phyloP scores from a whole-genome alignment of 1,139 yeast species.

The Meyerozyma athensensis region DNA sequence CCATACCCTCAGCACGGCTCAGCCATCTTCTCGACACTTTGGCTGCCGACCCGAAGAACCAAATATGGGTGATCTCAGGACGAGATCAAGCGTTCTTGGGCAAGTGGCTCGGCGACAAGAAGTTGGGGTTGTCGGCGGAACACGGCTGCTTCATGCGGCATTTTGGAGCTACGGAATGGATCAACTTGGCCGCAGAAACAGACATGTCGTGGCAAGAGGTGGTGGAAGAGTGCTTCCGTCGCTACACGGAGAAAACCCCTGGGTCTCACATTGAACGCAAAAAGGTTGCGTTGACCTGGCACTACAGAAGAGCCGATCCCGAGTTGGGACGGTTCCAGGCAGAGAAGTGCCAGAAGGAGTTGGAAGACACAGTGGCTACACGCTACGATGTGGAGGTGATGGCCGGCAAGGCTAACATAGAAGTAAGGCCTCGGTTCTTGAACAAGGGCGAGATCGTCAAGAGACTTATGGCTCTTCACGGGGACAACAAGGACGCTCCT shows the following conservation, averaged over 20 bases:
- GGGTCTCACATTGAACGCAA: conserved; percentile 85
- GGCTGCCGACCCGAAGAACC: conserved; percentile 73
- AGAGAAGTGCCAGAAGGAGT: conserved; percentile 59
- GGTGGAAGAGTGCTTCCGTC: conserved; percentile 68
- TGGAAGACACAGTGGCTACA: conserved; percentile 55
- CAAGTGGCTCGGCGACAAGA: conserved; percentile 75
- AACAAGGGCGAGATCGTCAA: conserved; percentile 96
- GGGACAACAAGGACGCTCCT: conserved; percentile 46
- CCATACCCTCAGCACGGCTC: conserved; percentile 81
- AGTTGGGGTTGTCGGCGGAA: conserved; percentile 86
- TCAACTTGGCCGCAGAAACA: conserved; percentile 70
- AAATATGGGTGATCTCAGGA: conserved; percentile 94
- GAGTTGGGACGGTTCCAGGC: conserved; percentile 89
- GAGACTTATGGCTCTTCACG: conserved; percentile 48
- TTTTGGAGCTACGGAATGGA: conserved; percentile 63
- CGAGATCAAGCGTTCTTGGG: conserved; percentile 89
- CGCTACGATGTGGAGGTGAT: conserved; percentile 90
- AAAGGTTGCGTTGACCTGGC: conserved; percentile 97
- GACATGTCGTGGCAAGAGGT: conserved; percentile 94
- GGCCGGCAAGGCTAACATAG: conserved; percentile 95
- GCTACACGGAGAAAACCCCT: conserved; percentile 83
- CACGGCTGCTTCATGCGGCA: conserved; percentile 94
- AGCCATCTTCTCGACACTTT: conserved; percentile 55
- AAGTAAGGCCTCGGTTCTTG: conserved; percentile 89
- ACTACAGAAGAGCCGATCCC: conserved; percentile 91